Evolutionary conservation across 108 stramenopile species (phyloP).

Genomic region (Halocafeteria seosinensis): DNA sequence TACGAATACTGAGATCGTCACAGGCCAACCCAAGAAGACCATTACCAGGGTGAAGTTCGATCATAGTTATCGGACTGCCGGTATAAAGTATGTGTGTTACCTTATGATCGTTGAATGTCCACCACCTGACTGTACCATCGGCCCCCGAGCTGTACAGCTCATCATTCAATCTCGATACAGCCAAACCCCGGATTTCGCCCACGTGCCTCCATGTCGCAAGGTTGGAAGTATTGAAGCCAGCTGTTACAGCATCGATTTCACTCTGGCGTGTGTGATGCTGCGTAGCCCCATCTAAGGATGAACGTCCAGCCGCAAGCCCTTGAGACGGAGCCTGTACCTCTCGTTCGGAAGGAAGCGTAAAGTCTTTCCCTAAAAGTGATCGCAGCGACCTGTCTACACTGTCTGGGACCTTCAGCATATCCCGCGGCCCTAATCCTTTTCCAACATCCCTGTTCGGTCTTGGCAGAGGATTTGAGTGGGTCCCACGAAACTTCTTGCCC

Average conservation of each 20-base stretch:
- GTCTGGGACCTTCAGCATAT: not conserved
- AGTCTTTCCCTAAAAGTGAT: not conserved
- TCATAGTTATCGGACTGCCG: not conserved
- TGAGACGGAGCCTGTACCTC: not conserved
- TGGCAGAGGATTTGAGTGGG: not conserved
- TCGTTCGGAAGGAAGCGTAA: not conserved
- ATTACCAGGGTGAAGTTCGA: conserved; percentile 14
- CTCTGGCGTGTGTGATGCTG: not conserved
- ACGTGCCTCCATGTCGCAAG: conserved; percentile 6
- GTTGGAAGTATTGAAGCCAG: not conserved
- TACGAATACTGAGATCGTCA: conserved; percentile 16
- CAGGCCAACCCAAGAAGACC: conserved; percentile 25
- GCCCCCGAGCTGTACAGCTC: conserved; percentile 56
- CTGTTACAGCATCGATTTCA: not conserved
- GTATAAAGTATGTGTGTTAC: conserved; percentile 16
- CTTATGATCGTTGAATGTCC: conserved; percentile 64
- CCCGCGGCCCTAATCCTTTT: not conserved
- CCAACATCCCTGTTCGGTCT: not conserved
- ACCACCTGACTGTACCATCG: conserved; percentile 67
- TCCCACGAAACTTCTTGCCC: not conserved
- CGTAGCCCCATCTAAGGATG: no score
- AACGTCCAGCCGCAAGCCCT: not conserved
- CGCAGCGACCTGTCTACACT: not conserved
- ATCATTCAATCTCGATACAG: conserved; percentile 65
- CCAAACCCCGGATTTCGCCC: conserved; percentile 58